phyloP scores from a whole-genome alignment of 345 rosid species.

The Citrus unshiu region DNA sequence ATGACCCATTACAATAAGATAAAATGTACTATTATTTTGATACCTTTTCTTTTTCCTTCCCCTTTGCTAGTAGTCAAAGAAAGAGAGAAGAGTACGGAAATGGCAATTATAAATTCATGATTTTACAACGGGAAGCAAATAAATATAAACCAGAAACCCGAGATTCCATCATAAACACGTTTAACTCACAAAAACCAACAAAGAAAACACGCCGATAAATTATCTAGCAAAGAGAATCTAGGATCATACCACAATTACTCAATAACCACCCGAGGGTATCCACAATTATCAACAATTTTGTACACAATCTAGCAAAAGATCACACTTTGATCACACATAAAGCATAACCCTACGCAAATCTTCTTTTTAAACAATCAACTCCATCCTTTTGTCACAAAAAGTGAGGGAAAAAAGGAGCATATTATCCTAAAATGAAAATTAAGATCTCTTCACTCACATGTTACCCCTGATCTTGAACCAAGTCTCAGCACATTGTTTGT shows the following conservation, averaged over 20 bases:
- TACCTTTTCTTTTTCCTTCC: background rate
- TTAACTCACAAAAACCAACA: background rate
- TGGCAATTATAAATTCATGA: background rate
- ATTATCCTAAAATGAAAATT: background rate
- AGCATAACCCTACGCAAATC: background rate
- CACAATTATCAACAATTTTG: background rate
- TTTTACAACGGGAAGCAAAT: background rate
- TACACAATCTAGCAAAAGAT: constrained; percentile 6
- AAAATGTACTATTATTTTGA: background rate
- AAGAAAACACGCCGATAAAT: background rate
- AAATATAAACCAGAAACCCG: background rate
- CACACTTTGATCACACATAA: background rate
- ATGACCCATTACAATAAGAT: background rate
- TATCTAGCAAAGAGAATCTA: background rate
- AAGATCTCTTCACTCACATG: constrained; percentile 32
- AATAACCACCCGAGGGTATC: background rate
- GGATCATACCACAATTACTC: background rate
- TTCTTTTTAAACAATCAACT: background rate
- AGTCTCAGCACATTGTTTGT: constrained; percentile 59
- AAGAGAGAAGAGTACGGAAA: background rate
- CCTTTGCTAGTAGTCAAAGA: background rate
- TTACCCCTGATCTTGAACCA: constrained; percentile 66
- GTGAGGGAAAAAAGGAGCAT: background rate
- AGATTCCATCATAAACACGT: background rate
- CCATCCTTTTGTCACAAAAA: background rate